Evolutionary conservation across 208 protist species (phyloP), one percentile per base, ranked within the genome.

Genomic region (Borovskyia barvae): DNA sequence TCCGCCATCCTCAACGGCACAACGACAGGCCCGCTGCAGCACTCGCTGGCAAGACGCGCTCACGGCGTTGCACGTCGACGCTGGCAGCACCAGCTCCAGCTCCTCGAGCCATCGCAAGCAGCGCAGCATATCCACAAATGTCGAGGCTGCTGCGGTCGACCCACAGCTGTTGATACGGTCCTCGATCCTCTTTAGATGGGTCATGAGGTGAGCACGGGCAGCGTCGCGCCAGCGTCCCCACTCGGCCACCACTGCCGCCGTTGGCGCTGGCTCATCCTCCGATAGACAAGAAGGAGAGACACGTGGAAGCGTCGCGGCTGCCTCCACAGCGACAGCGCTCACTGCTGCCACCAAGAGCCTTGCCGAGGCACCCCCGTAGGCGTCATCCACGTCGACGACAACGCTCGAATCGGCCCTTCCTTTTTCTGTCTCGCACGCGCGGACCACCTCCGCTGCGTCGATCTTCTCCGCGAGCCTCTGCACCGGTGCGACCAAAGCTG

Each of bases 21-120:
- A 43, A 5, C 46, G 52, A 28, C 62, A 69, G 6, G 24, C 17
- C 22, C 29, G 32, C 12, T 42, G 54, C 53, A 63, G 32, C 1
- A 45, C 56, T 32, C 32, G 24, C 17, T 57, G 54, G 20, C 54
- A 70, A 45, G 19, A 0, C 22, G 46, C 54, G 39, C 35, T 39
- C 5, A 70, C 39, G 0, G 24, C 22, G 19, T 14, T 30, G 11
- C 49, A 40, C 46, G 40, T 63, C 5, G 46, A 20, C 24, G 37
- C 35, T 7, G 37, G 53, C 28, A 70, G 46, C 20, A 63, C 47
- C 7, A 63, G 30, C 24, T 45, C 53, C 8, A 70, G 39, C 30
- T 70, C 54, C 29, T 70, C 63, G 5, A 51, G 41, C 63, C 53
- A 63, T 19, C 53, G 54, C 29, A 63, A 30, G 28, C 63, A 70